Percentiles rank a stretch among this genome's conserved stretches.
These are phyloP conservation scores for Trichosporon asahii DNA, from an alignment of 1,284 basidiomycete genomes.

Conservation along the genomic window DNA sequence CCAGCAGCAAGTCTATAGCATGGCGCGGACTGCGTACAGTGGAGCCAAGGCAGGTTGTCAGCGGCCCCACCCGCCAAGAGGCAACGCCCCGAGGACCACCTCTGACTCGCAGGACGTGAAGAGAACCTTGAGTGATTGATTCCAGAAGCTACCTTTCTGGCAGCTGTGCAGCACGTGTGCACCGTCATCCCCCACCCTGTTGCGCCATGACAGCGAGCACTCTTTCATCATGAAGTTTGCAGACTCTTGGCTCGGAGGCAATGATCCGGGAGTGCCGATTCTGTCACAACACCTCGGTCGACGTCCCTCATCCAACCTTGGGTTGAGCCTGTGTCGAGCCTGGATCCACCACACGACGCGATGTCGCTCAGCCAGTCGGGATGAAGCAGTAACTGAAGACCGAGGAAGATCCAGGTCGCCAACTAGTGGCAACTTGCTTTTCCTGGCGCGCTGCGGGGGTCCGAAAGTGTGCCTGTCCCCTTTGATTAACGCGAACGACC, in stretches of 20 bases:
- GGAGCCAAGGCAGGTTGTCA: not conserved
- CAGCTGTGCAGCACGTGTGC: not conserved
- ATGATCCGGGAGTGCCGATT: not conserved
- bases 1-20: too few species aligned
- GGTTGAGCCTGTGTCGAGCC: not conserved
- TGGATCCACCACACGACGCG: not conserved
- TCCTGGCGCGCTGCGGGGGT: not conserved
- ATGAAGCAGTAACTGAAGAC: not conserved
- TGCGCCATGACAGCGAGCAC: too few species aligned
- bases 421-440: not conserved
- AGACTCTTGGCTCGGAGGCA: not conserved
- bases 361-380: not conserved
- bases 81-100: too few species aligned
- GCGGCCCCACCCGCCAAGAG: not conserved
- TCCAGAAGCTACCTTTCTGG: not conserved
- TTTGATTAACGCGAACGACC: not conserved
- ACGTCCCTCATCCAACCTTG: not conserved
- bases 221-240: not conserved
- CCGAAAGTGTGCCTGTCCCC: not conserved
- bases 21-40: too few species aligned
- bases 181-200: not conserved
- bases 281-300: not conserved
- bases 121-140: not conserved
- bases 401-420: not conserved
- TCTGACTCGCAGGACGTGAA: too few species aligned